phyloP scores from a whole-genome alignment of 2,329 filamentous ascomycete genomes.

The Orbilia oligospora region DNA sequence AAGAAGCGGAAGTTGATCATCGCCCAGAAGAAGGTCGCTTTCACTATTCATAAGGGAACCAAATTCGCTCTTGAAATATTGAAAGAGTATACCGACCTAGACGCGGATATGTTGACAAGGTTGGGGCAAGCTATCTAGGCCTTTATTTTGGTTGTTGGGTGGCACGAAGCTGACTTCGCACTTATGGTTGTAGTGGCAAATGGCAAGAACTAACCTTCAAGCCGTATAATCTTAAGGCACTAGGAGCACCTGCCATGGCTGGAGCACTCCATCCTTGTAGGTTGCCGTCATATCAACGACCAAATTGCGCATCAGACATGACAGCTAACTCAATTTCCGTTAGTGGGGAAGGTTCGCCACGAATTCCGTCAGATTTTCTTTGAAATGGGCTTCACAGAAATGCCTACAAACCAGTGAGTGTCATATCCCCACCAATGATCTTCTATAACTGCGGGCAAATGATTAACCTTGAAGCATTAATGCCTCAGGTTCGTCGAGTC shows the following conservation, averaged over 20 bases:
- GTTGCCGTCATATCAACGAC: slow-evolving; percentile 8
- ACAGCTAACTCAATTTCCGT: background rate
- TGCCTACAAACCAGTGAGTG: slow-evolving; percentile 83
- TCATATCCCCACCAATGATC: background rate
- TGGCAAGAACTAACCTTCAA: slow-evolving; percentile 96
- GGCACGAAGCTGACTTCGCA: slow-evolving; percentile 20
- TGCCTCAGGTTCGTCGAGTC: slow-evolving; percentile 82
- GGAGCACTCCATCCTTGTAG: slow-evolving; percentile 71
- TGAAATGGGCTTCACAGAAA: slow-evolving; percentile 98
- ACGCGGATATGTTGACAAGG: slow-evolving; percentile 88
- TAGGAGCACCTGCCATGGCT: slow-evolving; percentile 71
- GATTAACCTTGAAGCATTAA: slow-evolving; percentile 21
- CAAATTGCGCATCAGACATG: background rate
- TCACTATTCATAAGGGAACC: slow-evolving; percentile 84
- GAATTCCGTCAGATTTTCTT: slow-evolving; percentile 99
- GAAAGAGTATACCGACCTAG: slow-evolving; percentile 95
- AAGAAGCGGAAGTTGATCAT: slow-evolving; percentile 93
- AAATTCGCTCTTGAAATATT: slow-evolving; percentile 91
- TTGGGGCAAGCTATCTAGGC: slow-evolving; percentile 59
- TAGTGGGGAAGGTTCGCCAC: slow-evolving; percentile 92
- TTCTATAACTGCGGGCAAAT: slow-evolving; percentile 2
- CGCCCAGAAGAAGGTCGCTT: slow-evolving; percentile 86
- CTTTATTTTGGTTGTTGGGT: slow-evolving; percentile 28
- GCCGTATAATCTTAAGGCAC: slow-evolving; percentile 82
- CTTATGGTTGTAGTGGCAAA: slow-evolving; percentile 72